phyloP scores from a whole-genome alignment of 352 stramenopile species.

The Globisporangium rhizosaccharum region DNA sequence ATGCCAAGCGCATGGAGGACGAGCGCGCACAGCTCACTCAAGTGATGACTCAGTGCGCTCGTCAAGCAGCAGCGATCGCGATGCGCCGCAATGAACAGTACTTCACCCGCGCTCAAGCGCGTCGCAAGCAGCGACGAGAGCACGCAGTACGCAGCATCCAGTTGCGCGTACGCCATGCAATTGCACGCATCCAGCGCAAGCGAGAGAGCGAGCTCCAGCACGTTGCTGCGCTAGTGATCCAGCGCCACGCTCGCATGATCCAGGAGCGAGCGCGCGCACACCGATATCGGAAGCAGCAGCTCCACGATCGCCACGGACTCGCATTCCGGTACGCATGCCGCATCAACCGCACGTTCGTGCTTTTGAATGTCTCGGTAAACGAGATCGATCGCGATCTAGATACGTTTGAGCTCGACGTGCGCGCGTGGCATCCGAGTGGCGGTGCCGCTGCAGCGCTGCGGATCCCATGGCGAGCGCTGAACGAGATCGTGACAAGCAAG shows the following conservation, averaged over 20 bases:
- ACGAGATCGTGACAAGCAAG: background rate
- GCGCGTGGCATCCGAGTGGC: slow-evolving; percentile 19
- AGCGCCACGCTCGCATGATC: slow-evolving; percentile 16
- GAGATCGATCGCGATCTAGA: slow-evolving; percentile 21
- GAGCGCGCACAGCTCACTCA: slow-evolving; percentile 6
- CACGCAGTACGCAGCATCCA: slow-evolving; percentile 23
- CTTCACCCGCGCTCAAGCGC: slow-evolving; percentile 1
- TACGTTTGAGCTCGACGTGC: slow-evolving; percentile 19
- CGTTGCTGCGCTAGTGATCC: slow-evolving; percentile 25
- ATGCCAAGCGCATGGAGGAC: slow-evolving; percentile 5
- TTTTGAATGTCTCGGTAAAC: slow-evolving; percentile 19
- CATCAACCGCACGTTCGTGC: slow-evolving; percentile 23
- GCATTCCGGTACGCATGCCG: slow-evolving; percentile 19
- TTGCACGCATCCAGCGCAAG: slow-evolving; percentile 10
- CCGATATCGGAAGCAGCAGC: background rate
- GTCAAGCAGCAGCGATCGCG: slow-evolving; percentile 13
- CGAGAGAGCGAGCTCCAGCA: slow-evolving; percentile 16
- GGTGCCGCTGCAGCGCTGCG: slow-evolving; percentile 2
- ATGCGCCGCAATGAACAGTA: slow-evolving; percentile 22
- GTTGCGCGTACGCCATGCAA: slow-evolving; percentile 3
- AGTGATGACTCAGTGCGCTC: slow-evolving; percentile 13
- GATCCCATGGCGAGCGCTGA: slow-evolving; percentile 4
- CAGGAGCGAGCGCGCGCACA: slow-evolving; percentile 7
- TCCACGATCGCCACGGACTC: slow-evolving; percentile 10
- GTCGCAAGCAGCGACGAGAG: slow-evolving; percentile 16